Conservation (phyloP, 2,329 filamentous ascomycete genomes). For the Fusarium temperatum region DNA sequence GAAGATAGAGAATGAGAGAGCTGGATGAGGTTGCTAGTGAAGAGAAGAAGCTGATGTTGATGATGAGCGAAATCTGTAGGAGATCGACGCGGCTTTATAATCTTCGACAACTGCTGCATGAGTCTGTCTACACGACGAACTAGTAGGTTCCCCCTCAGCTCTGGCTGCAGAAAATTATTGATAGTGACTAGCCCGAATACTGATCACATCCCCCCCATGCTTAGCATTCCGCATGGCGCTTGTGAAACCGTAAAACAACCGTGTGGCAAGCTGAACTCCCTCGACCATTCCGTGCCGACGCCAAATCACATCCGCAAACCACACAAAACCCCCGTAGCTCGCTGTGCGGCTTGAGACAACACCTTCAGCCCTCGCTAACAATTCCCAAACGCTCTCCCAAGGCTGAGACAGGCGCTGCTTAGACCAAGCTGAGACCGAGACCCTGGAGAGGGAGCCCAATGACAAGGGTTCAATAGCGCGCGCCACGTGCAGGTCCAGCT, state of each 20-base stretch:
- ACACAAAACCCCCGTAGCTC: background rate
- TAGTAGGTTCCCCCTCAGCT: background rate
- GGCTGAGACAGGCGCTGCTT: background rate
- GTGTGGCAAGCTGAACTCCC: background rate
- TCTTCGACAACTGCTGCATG: fast-evolving
- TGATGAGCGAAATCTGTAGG: fast-evolving
- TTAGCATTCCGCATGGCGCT: background rate
- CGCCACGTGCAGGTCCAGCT: background rate
- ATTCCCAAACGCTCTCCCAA: background rate
- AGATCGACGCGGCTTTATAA: fast-evolving
- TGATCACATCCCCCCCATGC: background rate
- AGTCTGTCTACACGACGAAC: fast-evolving
- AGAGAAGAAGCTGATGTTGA: background rate
- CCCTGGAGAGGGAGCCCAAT: background rate
- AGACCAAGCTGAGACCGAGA: background rate
- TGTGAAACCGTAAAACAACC: background rate
- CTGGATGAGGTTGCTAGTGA: background rate
- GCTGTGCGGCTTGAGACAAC: background rate
- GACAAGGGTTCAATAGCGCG: background rate
- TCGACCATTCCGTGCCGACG: background rate
- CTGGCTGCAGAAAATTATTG: background rate
- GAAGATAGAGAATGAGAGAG: background rate
- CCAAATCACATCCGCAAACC: background rate
- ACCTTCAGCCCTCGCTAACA: background rate
- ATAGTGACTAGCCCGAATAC: background rate